Percentiles rank a stretch among this genome's conserved stretches.
Conservation (phyloP, 2,329 filamentous ascomycete species). For the Fusarium pininemorale region DNA sequence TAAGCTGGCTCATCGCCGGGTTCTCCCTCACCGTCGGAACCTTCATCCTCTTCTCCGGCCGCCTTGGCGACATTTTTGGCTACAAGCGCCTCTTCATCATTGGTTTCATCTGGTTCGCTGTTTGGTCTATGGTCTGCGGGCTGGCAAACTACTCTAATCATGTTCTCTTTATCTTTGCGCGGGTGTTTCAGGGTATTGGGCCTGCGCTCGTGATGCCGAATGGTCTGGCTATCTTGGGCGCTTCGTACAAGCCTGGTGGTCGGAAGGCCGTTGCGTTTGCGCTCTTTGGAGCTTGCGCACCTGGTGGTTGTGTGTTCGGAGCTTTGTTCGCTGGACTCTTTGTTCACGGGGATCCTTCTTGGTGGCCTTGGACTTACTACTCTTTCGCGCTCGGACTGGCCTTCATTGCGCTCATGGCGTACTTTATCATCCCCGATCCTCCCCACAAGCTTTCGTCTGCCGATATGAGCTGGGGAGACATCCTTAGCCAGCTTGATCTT, state of each 20-base stretch:
- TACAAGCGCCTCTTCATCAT: constrained; percentile 63
- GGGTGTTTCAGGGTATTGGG: constrained; percentile 68
- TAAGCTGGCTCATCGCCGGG: constrained; percentile 63
- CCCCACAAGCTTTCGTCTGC: constrained; percentile 26
- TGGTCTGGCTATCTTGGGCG: constrained; percentile 68
- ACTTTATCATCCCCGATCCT: constrained; percentile 49
- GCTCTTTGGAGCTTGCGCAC: constrained; percentile 57
- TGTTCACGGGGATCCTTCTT: constrained; percentile 45
- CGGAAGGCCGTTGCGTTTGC: constrained; percentile 69
- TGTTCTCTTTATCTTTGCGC: constrained; percentile 59
- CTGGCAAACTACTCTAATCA: constrained; percentile 50
- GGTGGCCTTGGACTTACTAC: constrained; percentile 62
- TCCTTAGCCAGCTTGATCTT: constrained; percentile 50
- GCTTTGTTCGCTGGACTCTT: constrained; percentile 54
- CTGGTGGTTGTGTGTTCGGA: constrained; percentile 56
- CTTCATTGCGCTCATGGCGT: constrained; percentile 45
- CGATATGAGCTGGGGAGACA: constrained; percentile 20
- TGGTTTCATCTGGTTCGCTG: constrained; percentile 64
- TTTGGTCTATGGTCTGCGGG: constrained; percentile 62
- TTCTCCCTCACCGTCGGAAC: constrained; percentile 65
- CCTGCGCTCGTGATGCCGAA: constrained; percentile 72
- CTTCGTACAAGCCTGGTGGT: constrained; percentile 63
- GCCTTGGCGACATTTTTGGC: constrained; percentile 67
- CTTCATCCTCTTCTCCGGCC: constrained; percentile 66
- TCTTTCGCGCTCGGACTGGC: constrained; percentile 49